A percentile compares a stretch with the other conserved stretches of the same genome.
Conservation (phyloP, 2,329 filamentous ascomycete genomes). For the Penicillium sp. region DNA sequence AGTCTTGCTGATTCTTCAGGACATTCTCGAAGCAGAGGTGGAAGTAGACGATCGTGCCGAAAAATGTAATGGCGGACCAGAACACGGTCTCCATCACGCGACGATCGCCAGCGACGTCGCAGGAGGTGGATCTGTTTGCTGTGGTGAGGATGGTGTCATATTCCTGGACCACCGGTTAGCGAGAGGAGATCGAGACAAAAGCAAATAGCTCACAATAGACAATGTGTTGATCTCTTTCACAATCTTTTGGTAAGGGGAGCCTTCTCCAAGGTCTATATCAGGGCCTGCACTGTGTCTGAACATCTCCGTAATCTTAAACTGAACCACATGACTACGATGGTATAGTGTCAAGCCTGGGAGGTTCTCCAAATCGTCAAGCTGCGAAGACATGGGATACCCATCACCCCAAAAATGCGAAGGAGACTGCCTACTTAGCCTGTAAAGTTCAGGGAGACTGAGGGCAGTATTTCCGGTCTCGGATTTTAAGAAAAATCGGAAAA, state of each 20-base stretch:
- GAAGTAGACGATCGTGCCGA: slow-evolving; percentile 26
- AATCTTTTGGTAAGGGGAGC: slow-evolving; percentile 18
- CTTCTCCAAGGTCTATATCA: neutral
- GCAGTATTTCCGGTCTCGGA: slow-evolving; percentile 11
- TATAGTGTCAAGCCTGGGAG: slow-evolving; percentile 24
- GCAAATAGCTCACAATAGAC: slow-evolving; percentile 17
- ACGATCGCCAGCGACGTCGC: slow-evolving; percentile 20
- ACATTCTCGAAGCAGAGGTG: slow-evolving; percentile 26
- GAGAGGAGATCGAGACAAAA: neutral
- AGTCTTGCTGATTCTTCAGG: slow-evolving; percentile 2
- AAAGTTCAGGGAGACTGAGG: slow-evolving; percentile 24
- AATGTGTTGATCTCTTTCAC: slow-evolving; percentile 22
- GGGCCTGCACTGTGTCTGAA: slow-evolving; percentile 12
- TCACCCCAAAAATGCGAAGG: slow-evolving; percentile 30
- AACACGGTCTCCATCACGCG: slow-evolving; percentile 28
- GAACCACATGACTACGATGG: slow-evolving; percentile 28
- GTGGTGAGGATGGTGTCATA: slow-evolving; percentile 23
- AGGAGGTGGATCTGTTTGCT: slow-evolving; percentile 19
- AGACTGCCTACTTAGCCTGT: slow-evolving; percentile 29
- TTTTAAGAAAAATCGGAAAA: slow-evolving; percentile 26
- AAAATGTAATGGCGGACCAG: slow-evolving; percentile 28
- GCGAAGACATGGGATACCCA: slow-evolving; percentile 24
- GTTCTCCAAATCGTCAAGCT: slow-evolving; percentile 31
- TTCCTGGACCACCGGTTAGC: slow-evolving; percentile 23
- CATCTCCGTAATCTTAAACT: slow-evolving; percentile 29